Percentiles rank a stretch among this genome's conserved stretches.
phyloP scores from a whole-genome alignment of 2,329 filamentous ascomycete species.

The Trichoderma citrinoviride region DNA sequence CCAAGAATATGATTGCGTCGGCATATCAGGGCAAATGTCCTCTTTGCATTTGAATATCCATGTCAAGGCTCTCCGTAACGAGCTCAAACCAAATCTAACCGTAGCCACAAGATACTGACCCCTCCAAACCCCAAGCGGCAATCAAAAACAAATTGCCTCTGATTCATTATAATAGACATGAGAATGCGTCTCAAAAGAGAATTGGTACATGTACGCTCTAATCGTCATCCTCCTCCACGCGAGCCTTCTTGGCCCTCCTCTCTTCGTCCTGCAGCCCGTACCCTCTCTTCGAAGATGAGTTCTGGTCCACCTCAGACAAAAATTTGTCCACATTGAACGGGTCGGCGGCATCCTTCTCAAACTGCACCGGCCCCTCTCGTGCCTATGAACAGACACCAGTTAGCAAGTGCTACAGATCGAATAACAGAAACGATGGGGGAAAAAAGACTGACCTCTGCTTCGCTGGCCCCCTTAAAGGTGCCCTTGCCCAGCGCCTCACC shows the following conservation, averaged over 20 bases:
- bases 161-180: slow-evolving; percentile 14
- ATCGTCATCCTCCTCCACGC: slow-evolving; percentile 70
- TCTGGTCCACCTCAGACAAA: slow-evolving; percentile 73
- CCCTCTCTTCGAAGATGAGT: slow-evolving; percentile 64
- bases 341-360: slow-evolving; percentile 83
- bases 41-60: neutral
- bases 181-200: neutral
- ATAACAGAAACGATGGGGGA: neutral
- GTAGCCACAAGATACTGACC: neutral
- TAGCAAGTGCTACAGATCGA: slow-evolving; percentile 30
- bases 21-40: neutral
- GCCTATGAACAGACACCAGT: slow-evolving; percentile 45
- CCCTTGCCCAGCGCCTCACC: slow-evolving; percentile 82
- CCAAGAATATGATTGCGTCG: neutral
- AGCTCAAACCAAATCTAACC: neutral
- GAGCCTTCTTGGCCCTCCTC: slow-evolving; percentile 66
- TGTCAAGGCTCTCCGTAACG: neutral
- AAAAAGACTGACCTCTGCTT: slow-evolving; percentile 63
- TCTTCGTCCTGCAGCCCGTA: slow-evolving; percentile 72
- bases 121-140: neutral
- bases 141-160: neutral
- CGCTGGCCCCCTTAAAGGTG: slow-evolving; percentile 83
- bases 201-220: slow-evolving; percentile 5
- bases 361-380: slow-evolving; percentile 89
- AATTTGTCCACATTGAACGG: slow-evolving; percentile 95